These are phyloP conservation scores for Thelonectria blattea DNA, from an alignment of 2,329 filamentous ascomycete species.

Conservation along the genomic window DNA sequence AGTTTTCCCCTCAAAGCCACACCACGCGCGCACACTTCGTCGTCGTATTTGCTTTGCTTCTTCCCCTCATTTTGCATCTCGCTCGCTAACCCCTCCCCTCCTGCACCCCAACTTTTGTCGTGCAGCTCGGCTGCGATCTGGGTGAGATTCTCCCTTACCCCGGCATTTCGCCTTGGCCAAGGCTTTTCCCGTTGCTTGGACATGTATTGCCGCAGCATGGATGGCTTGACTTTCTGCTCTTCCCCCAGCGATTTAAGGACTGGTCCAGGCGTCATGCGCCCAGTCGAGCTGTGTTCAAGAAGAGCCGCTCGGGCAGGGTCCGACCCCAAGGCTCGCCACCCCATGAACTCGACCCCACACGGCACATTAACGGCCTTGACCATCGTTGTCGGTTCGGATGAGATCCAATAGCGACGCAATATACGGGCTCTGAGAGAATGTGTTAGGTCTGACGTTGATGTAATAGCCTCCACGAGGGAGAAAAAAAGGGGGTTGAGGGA, in stretches of 20 bases:
- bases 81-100: constrained; percentile 14
- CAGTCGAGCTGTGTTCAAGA: neutral
- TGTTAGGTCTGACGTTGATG: constrained; percentile 24
- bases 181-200: constrained; percentile 9
- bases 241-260: constrained; percentile 9
- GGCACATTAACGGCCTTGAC: constrained; percentile 31
- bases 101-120: constrained; percentile 15
- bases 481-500: neutral
- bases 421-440: constrained; percentile 44
- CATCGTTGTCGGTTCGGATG: constrained; percentile 41
- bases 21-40: neutral
- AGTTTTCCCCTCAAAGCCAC: constrained; percentile 5
- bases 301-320: constrained; percentile 13
- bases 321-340: constrained; percentile 18
- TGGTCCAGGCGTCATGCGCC: constrained; percentile 12
- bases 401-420: constrained; percentile 49
- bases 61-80: constrained; percentile 20
- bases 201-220: constrained; percentile 16
- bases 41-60: constrained; percentile 3
- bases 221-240: neutral
- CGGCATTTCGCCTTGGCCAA: constrained; percentile 8
- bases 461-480: neutral
- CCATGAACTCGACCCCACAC: constrained; percentile 14
- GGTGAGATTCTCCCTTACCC: constrained; percentile 17
- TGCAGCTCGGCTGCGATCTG: constrained; percentile 13